These are phyloP conservation scores for Chenopodium album DNA, from an alignment of 148 eudicot genomes.

Conservation along the genomic window DNA sequence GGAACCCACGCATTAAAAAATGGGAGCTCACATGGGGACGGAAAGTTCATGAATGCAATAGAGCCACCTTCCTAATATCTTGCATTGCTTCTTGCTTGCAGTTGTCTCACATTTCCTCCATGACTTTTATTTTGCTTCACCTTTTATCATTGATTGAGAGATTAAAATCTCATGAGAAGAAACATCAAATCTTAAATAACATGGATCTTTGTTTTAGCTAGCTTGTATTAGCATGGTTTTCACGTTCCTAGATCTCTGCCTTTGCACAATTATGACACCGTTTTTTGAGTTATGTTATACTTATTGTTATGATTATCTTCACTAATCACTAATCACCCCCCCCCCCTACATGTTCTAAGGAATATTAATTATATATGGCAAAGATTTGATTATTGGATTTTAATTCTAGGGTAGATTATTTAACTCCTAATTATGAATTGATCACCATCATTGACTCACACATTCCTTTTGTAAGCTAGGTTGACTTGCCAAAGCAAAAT, in stretches of 20 bases:
- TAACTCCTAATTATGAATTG: no score
- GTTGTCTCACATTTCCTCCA: constrained; percentile 19
- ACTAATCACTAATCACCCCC: neutral
- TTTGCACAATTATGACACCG: neutral
- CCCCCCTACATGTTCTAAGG: neutral
- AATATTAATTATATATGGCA: neutral
- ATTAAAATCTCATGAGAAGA: neutral
- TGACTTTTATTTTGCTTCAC: neutral
- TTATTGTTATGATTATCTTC: neutral
- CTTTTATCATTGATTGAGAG: neutral
- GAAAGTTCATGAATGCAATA: constrained; percentile 5
- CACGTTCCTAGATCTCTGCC: constrained; percentile 10
- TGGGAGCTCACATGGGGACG: constrained; percentile 2
- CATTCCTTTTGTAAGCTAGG: no score
- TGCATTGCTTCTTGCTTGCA: neutral
- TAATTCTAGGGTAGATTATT: neutral
- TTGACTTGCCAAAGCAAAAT: no score
- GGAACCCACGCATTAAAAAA: neutral
- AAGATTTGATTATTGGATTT: neutral
- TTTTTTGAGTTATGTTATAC: neutral
- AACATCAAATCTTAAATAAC: constrained; percentile 17
- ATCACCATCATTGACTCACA: neutral
- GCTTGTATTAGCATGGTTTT: constrained; percentile 2
- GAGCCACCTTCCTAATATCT: neutral
- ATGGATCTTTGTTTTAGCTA: constrained; percentile 5